Evolutionary conservation across 495 filamentous ascomycete genomes (phyloP).

Genomic region (Penicillium psychrofluorescens): DNA sequence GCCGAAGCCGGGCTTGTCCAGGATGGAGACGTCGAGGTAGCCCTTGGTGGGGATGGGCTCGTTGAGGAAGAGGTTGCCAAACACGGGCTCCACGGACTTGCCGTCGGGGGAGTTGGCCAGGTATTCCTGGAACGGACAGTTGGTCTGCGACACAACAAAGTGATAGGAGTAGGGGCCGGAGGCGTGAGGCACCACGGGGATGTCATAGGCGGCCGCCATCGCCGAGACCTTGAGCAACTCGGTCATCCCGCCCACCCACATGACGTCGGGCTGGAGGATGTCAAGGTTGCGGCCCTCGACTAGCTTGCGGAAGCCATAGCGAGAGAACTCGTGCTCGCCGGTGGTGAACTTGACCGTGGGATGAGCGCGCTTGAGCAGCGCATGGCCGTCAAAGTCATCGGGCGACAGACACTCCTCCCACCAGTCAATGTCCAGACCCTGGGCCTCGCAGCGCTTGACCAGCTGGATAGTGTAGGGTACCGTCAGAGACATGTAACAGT

Average conservation of each 20-base stretch:
- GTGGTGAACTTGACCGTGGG: conserved; percentile 91
- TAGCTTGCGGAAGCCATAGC: conserved; percentile 89
- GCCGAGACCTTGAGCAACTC: conserved; percentile 84
- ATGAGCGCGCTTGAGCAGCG: conserved; percentile 79
- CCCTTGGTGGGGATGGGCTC: conserved; percentile 83
- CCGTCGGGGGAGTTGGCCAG: conserved; percentile 87
- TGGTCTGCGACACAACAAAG: conserved; percentile 83
- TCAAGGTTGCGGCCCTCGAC: conserved; percentile 87
- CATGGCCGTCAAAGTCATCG: conserved; percentile 85
- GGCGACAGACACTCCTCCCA: conserved; percentile 90
- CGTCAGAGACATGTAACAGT: conserved; percentile 94
- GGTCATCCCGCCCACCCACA: conserved; percentile 92
- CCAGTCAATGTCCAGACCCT: conserved; percentile 86
- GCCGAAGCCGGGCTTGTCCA: conserved; percentile 89
- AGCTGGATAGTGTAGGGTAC: conserved; percentile 88
- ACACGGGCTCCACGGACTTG: conserved; percentile 80
- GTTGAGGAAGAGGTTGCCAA: conserved; percentile 83
- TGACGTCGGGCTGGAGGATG: conserved; percentile 91
- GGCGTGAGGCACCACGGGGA: conserved; percentile 90
- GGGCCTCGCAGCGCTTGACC: conserved; percentile 68
- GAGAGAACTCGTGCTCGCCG: conserved; percentile 88
- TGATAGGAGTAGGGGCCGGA: conserved; percentile 92
- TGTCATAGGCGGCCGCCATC: conserved; percentile 84
- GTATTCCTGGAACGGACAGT: conserved; percentile 92
- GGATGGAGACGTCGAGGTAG: conserved; percentile 64